Base-by-base conservation (phyloP, 176 grass and related monocot genomes). In the Carex littledalei region DNA sequence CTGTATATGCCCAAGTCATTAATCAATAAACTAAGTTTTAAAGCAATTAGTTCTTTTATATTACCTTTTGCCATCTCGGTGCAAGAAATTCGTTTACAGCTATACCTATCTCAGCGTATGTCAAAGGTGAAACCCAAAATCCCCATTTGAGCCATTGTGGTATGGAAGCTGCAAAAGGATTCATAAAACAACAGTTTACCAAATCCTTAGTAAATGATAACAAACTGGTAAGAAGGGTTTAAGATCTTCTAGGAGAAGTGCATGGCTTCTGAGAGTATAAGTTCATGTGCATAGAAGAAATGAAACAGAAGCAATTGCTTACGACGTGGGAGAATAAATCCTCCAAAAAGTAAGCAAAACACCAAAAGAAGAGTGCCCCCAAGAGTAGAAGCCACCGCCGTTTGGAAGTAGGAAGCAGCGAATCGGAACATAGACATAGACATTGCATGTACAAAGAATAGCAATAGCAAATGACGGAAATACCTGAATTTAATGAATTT, bases 131-230 rank as follows among this genome's bases (percentile, higher is more conserved):
- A 63, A 94, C 22, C 94, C 94, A 94, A 88, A 94, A 97, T 81
- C 87, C 92, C 94, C 94, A 97, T 88, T 91, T 93, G 32, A 94
- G 82, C 94, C 94, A 97, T 80, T 67, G 81, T 78, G 94, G 92
- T 84, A 97, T 81, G 58, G 88, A 88, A 35, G 80, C 90, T 97
- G 37, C 75, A 89, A 67, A 15, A 85, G 61, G 29, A 5, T 59
- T 59, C 57, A 59, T 16, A 8, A n/a, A 59, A n/a, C 57, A 59
- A 59, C 6, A n/a, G 18, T 16, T 58, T 16, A 59, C 57, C 57
- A 59, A 22, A 50, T 50, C 43, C 70, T 58, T 58, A 18, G 14
- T 58, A 5, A 58, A 18, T 58, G 1, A 58, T 1, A 18, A 58
- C 56, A 58, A n/a, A 49, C 84, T 84, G 49, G 61, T 1, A 0